Evolutionary conservation across 805 yeast genomes (phyloP), one percentile per base, ranked within the genome.

Genomic region (Hanseniaspora osmophila): DNA sequence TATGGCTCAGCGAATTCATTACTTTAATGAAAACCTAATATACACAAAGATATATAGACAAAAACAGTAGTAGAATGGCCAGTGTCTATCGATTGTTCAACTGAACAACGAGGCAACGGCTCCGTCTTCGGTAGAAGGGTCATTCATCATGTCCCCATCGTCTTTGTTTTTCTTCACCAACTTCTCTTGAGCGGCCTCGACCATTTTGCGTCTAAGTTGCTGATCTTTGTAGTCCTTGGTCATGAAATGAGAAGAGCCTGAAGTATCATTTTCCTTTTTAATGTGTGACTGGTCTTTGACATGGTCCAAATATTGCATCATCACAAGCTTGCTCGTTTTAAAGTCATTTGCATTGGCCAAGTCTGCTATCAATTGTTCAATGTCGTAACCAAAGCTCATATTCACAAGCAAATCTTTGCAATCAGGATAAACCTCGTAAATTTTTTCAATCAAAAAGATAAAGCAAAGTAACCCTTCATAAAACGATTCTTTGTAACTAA

Each of bases 381-480:
- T 67, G 45, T 77, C 75, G 44, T 73, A 75, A 10, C 77, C 75
- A 49, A 70, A 69, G 17, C 80, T 78, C 33, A 85, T 61, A 43
- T 66, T 65, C 47, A 67, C 67, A 42, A 75, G 69, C 48, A 83
- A 64, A 13, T 77, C 67, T 45, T 78, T 68, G 5, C 82, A 78
- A 6, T 90, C 87, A 57, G 76, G 75, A 48, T 77, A 74, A 48
- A 81, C 77, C 58, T 80, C 79, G 35, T 90, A 70, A 53, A 85
- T 68, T 9, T 82, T 77, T 55, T 85, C 74, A 59, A 86, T 88
- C 41, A 90, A 65, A 2, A 82, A 76, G 0, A 95, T 82, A 48
- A 90, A 71, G 1, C 94, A 84, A 47, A 84, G 80, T n/a, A 94
- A 88, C 1, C 94, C 95, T 59, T 90, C 98, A 15, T 80, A 75